Evolutionary conservation across 805 yeast genomes (phyloP), one percentile per base, ranked within the genome.

Genomic region (Jamesozyma spencerorum): DNA sequence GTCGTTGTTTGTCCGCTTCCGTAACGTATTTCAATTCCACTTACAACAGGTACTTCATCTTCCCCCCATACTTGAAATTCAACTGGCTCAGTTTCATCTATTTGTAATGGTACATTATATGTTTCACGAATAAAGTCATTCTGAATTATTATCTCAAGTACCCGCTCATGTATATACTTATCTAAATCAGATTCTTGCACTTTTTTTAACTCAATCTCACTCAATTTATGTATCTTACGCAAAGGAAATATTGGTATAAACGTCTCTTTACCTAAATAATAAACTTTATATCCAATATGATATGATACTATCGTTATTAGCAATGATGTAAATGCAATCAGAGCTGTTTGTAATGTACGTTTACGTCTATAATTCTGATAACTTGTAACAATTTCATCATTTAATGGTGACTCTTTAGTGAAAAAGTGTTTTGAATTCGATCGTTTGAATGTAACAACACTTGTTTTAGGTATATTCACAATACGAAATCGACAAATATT

Each of bases 51-150:
- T 24, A 53, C 54, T 34, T 50, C 53, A 31, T 60, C 62, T 35
- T 58, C 58, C 31, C 57, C 49, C 65, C 63, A 58, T 20, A 60
- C 44, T 18, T 47, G 44, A 29, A 58, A 54, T 12, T 51, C 47
- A 22, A 22, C 26, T 10, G 38, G 40, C 11, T 43, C 45, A n/a
- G 40, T 40, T 19, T 53, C 45, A 13, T 43, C 37, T 12, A 47
- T 46, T 31, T 47, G 49, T 19, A 60, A 31, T 7, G 63, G 63
- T 2, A 60, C 57, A 1, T 60, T 60, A 39, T 56, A 60, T 32
- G 57, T 47, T 26, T 56, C 60, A 35, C 54, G 55, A 13, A 60
- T 53, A 56, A 57, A 55, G 17, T 52, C 51, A 45, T 58, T 61
- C 18, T 46, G 45, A 7, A 60, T 51, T 5, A 60, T 36, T 18